Percentiles rank a stretch among this genome's conserved stretches.
phyloP scores from a whole-genome alignment of 106 monocot genomes.

The Dioscorea dumetorum region DNA sequence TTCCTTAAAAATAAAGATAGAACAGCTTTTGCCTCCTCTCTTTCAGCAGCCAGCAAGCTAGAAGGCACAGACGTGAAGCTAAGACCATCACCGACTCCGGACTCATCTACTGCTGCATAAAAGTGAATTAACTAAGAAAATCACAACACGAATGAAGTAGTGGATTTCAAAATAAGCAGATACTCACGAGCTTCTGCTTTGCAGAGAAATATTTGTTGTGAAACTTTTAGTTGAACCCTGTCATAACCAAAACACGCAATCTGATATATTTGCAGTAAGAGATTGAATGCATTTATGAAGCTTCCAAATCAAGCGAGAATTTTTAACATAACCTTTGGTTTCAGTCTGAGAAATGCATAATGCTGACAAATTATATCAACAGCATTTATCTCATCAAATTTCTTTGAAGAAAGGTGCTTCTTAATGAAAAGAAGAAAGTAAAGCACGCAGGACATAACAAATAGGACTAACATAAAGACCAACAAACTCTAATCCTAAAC shows the following conservation, averaged over 20 bases:
- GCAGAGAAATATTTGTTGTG: slow-evolving; percentile 17
- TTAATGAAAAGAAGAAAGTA: no score
- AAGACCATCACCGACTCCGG: slow-evolving; percentile 13
- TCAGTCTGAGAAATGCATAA: no score
- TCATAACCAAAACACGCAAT: background rate
- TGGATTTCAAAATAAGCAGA: background rate
- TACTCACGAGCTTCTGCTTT: slow-evolving; percentile 49
- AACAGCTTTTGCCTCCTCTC: slow-evolving; percentile 94
- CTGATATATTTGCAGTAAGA: no score
- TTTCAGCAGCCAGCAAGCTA: slow-evolving; percentile 70
- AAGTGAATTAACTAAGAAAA: background rate
- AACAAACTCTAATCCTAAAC: no score
- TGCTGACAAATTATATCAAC: no score
- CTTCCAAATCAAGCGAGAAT: no score
- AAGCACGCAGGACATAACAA: no score
- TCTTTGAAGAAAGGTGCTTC: no score
- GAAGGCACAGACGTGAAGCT: slow-evolving; percentile 45
- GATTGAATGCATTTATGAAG: no score
- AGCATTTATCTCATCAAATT: no score
- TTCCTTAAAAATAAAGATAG: slow-evolving; percentile 75
- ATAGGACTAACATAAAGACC: no score
- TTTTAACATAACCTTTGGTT: no score
- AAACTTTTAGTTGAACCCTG: slow-evolving; percentile 26
- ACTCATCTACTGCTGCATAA: slow-evolving; percentile 37
- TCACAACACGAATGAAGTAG: background rate